Evolutionary conservation across 768 basidiomycete genomes (phyloP), one percentile per base, ranked within the genome.

Genomic region (Mycena vulgaris): DNA sequence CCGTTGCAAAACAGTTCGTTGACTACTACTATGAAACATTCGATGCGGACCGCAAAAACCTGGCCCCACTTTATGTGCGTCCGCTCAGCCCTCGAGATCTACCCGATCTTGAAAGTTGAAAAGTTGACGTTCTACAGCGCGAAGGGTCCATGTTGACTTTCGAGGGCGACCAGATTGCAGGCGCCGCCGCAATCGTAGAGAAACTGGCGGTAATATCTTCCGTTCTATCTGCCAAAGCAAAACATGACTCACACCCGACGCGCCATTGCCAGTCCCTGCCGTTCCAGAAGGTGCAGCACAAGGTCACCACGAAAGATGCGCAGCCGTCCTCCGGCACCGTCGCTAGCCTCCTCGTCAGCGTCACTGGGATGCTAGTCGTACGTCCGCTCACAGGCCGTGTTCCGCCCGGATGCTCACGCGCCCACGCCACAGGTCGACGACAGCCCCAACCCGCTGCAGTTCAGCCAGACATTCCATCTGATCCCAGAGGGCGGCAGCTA

Each of bases 401-500:
- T 53, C 52, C 52, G 52, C 31, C 31, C 30, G 31, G 21, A 35
- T 23, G 30, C 31, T 23, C 7, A 48, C 14, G 4, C 19, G 6
- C 35, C 21, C 23, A 52, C 52, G 45, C 69, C 68, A 59, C 73
- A 95, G 95, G 90, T 99, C 73, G 97, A 98, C 75, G 95, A 93
- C 70, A 86, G 85, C 71, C 48, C 81, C 66, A 93, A 94, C 74
- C 90, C 95, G n/a, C 84, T 99, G 65, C 91, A 90, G 76, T 99
- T 95, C 86, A 94, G 92, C 73, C 98, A 99, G 83, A 85, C 90
- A 71, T 99, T 99, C 90, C 95, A 97, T 74, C 90, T 99, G 66
- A 87, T 94, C 61, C 92, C 89, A 30, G 94, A 97, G 3, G 89
- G 85, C 7, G 75, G 72, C 23, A 89, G 89, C 73, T 97, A 93